Evolutionary conservation across 2,329 filamentous ascomycete species (phyloP).

Genomic region (Fusarium setosum): DNA sequence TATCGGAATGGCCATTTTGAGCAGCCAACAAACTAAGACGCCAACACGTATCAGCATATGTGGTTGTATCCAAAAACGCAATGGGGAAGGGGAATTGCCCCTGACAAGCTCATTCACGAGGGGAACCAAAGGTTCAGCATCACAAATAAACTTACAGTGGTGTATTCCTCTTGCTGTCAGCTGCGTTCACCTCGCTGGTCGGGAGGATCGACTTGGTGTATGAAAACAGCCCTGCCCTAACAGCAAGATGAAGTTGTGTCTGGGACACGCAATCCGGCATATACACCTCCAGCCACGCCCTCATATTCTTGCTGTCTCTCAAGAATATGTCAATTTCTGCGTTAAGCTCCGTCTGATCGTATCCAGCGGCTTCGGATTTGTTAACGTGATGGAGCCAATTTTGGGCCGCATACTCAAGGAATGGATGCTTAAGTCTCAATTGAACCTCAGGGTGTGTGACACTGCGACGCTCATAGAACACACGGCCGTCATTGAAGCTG

Average conservation of each 20-base stretch:
- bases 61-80: too few species aligned
- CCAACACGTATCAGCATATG: neutral
- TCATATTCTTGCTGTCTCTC: slow-evolving; percentile 4
- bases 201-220: slow-evolving; percentile 32
- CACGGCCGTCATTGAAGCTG: too few species aligned
- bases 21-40: slow-evolving; percentile 37
- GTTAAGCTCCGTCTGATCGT: slow-evolving; percentile 28
- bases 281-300: slow-evolving; percentile 26
- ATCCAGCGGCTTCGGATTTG: slow-evolving; percentile 30
- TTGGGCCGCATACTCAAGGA: slow-evolving; percentile 44
- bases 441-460: neutral
- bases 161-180: slow-evolving; percentile 23
- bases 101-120: too few species aligned
- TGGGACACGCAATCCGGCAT: neutral
- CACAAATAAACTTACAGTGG: slow-evolving; percentile 44
- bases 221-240: slow-evolving; percentile 25
- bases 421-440: slow-evolving; percentile 37
- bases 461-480: too few species aligned
- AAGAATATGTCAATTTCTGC: slow-evolving; percentile 15
- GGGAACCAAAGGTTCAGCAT: too few species aligned
- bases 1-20: slow-evolving; percentile 21
- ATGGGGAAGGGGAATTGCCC: too few species aligned
- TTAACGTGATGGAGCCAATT: slow-evolving; percentile 46
- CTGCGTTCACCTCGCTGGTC: slow-evolving; percentile 19
- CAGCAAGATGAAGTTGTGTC: slow-evolving; percentile 31